Base-by-base conservation (phyloP, 352 stramenopile species). In the Globisporangium alternatum region DNA sequence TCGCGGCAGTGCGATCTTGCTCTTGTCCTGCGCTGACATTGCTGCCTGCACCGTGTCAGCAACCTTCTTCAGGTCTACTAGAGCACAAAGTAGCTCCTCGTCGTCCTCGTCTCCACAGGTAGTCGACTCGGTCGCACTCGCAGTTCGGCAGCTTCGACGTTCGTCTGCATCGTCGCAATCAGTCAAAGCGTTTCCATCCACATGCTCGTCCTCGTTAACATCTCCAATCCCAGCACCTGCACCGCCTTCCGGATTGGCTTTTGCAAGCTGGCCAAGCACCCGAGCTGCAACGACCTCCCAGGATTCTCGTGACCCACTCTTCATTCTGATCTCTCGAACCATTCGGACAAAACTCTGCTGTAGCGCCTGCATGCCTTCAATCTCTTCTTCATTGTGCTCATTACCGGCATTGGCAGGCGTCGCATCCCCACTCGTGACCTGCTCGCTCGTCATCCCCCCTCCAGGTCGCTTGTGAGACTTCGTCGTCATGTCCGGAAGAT, bases 401-500 rank as follows among this genome's bases (percentile, higher is more conserved):
- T 37, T 33, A 9, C 37, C 25, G 17, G 15, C 15, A 28, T 15
- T 39, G 17, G 9, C 49, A 15, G 49, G 7, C 33, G 15, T 5
- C 6, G 15, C 8, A 22, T 22, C 8, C 17, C 22, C 17, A 25
- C 17, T 39, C 13, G 51, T 8, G 13, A 41, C 51, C 28, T 19
- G 17, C 15, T 52, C 19, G 4, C 15, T 17, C 15, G 5, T 37
- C 31, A 41, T 12, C 35, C 1, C 35, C 33, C 9, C 31, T 10
- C 5, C 31, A 37, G 6, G 31, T 37, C 31, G 31, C 31, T 7
- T 13, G 3, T 12, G 39, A 9, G 31, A 17, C 15, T 55, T 35
- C 49, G 12, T 41, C 9, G 60, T 71, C 45, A 59, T 72, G 31
- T 76, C 70, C 1, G 76, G 76, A 5, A 84, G 61, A 31, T 81